These are phyloP conservation scores for Bothia castanella DNA, from an alignment of 1,284 basidiomycete species.

Conservation along the genomic window DNA sequence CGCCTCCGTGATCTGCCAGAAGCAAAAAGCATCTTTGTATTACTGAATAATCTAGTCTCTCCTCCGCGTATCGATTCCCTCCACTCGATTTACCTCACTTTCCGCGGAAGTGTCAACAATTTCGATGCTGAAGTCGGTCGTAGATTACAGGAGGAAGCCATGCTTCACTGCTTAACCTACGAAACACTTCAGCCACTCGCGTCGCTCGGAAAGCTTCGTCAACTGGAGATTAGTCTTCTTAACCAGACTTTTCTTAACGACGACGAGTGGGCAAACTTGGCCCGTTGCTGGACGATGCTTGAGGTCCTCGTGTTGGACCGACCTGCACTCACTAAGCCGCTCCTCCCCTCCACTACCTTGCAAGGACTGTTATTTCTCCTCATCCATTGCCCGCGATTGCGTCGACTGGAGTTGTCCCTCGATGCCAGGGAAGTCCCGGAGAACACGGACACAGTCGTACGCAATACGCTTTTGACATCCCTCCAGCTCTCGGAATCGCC, in stretches of 20 bases:
- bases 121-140: too few relatives aligned
- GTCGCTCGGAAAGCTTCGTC: neutral
- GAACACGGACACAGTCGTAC: neutral
- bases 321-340: neutral
- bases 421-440: neutral
- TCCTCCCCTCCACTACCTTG: neutral
- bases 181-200: neutral
- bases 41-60: neutral
- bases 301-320: neutral
- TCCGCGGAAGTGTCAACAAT: too few relatives aligned
- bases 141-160: too few relatives aligned
- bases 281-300: neutral
- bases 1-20: neutral
- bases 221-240: neutral
- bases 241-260: neutral
- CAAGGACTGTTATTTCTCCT: slow-evolving; percentile 2
- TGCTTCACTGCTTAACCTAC: neutral
- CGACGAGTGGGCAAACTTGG: neutral
- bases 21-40: neutral
- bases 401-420: neutral
- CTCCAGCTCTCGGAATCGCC: neutral
- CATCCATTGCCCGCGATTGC: neutral
- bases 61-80: neutral
- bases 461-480: neutral
- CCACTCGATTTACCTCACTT: neutral